Base-by-base conservation (phyloP, 768 basidiomycete species). In the Mycena maculata region DNA sequence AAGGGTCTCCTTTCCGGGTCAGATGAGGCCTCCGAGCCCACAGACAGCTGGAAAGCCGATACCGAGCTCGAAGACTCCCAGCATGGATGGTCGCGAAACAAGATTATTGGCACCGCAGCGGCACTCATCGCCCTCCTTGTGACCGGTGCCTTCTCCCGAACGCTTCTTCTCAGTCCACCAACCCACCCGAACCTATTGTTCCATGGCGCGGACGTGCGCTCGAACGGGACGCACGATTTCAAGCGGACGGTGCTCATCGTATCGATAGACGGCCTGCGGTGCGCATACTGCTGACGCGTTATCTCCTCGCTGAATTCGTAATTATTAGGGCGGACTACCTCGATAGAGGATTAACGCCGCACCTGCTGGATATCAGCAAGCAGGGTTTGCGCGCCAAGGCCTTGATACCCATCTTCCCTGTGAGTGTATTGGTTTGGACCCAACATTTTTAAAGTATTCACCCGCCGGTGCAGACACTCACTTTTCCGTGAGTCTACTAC, bases 351-450 rank as follows among this genome's bases (percentile, higher is more conserved):
- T 76, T 96, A 44, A 96, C 95, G 0, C 94, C 95, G 1, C 90
- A 96, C 76, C 78, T 96, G 15, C 80, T 95, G 47, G 87, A 88
- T 63, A 90, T 95, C 64, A 92, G 92, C 74, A 87, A 91, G 79
- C 84, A 90, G 74, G 95, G 95, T 1, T 73, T 96, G n/a, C 85
- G 93, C 36, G 95, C 96, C 3, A 94, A 96, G 77, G 92, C 87
- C 6, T 90, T 97, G 89, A 83, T 84, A 52, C 93, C 96, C n/a
- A 76, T 95, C 9, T 96, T 96, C 71, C 96, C 96, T 7, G 93
- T 94, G 67, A 71, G 90, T 76, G 11, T 71, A 42, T 11, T 56
- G 7, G 25, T 5, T 50, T 30, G 36, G 20, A 38, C 18, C 8
- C 49, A 44, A 12, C 15, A 30, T 31, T 27, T 50, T 10, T 38